These are phyloP conservation scores for Cicer chorassanicum DNA, from an alignment of 306 rosid genomes.

Conservation along the genomic window DNA sequence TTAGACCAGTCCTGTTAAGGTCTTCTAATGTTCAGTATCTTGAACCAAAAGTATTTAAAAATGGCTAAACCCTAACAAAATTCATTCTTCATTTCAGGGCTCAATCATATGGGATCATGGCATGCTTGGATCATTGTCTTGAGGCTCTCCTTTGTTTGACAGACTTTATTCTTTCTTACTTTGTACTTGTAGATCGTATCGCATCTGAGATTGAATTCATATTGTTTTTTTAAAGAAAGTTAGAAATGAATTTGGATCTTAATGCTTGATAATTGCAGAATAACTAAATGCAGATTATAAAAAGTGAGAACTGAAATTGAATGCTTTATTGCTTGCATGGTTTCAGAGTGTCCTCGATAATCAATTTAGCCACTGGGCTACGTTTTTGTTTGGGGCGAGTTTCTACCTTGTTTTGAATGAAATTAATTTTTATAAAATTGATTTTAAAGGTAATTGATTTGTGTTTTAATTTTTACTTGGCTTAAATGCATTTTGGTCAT, in stretches of 20 bases:
- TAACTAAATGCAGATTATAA: background rate
- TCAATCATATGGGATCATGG: slow-evolving; percentile 3
- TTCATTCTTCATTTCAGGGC: slow-evolving; percentile 48
- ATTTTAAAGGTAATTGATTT: no score
- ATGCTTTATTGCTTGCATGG: background rate
- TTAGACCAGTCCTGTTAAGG: background rate
- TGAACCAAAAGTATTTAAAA: background rate
- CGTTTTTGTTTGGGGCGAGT: background rate
- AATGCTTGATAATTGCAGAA: slow-evolving; percentile 17
- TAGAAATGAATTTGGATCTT: slow-evolving; percentile 31
- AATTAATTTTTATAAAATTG: no score
- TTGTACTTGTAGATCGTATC: slow-evolving; percentile 37
- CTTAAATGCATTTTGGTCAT: no score
- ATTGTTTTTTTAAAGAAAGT: background rate
- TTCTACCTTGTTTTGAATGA: no score
- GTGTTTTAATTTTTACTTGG: no score
- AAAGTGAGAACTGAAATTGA: slow-evolving; percentile 26
- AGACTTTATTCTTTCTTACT: slow-evolving; percentile 12
- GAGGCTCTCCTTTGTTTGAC: slow-evolving; percentile 20
- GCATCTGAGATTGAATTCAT: slow-evolving; percentile 22
- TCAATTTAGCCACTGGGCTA: background rate
- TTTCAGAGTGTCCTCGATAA: background rate
- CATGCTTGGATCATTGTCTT: slow-evolving; percentile 40
- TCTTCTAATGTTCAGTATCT: background rate
- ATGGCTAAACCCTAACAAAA: slow-evolving; percentile 9